Evolutionary conservation across 306 rosid species (phyloP), one percentile per base, ranked within the genome.

Genomic region (Delonix regia): DNA sequence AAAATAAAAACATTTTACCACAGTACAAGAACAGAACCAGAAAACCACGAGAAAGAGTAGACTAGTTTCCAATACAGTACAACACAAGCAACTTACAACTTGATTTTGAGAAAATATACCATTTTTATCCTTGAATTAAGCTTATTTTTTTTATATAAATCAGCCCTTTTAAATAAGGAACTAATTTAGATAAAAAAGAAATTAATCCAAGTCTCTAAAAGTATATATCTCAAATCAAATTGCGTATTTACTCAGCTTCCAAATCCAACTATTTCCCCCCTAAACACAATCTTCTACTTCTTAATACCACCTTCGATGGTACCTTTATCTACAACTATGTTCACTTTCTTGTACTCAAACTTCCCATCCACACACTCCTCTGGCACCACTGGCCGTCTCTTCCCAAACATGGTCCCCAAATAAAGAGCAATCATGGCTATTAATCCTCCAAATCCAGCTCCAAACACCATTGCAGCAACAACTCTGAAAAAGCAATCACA

Each of bases 391-490:
- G 89, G 92, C 5, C 89, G 80, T 78, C 86, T 85, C 30, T 82
- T 87, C 3, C 97, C 94, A 41, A 92, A 85, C 77, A 88, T 84
- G 48, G 89, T 92, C 95, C 98, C 92, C 75, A 89, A 73, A 80
- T 89, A 90, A 86, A 92, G 71, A 70, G 81, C 87, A 56, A 83
- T 34, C 48, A 88, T 88, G 5, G 96, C 91, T 25, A 86, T 67
- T 80, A 91, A 71, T 70, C 95, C 99, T 89, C 99, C 99, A 87
- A 94, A 89, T 10, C 86, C 97, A 78, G 86, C 89, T 8, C 99
- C 99, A 66, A 91, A 86, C 47, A 87, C 78, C 95, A 92, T 87
- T 14, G 94, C 94, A 59, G 97, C 89, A 69, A 91, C 76, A 71
- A 82, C 84, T 74, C 82, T 87, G 19, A 78, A 81, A 8, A 85